Base-by-base conservation (phyloP, 208 protist species). In the Trypanosomatidae sp. region DNA sequence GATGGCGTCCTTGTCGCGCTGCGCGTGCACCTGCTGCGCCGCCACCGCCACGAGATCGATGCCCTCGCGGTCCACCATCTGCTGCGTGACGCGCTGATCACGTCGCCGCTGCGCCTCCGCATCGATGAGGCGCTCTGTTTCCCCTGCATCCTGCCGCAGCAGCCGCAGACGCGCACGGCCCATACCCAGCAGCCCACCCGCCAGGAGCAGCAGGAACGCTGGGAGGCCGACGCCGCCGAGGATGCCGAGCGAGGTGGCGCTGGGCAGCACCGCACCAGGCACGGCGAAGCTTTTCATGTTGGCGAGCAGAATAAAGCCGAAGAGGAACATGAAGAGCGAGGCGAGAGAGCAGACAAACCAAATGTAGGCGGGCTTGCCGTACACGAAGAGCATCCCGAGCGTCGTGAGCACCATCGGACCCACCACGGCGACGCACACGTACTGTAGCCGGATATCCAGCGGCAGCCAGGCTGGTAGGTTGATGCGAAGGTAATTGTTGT, bases 381-480 rank as follows among this genome's bases (percentile, higher is more conserved):
- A 80, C 10, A 92, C 71, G 55, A 76, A 66, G 2, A 93, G 79
- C 43, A 88, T 66, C 1, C 88, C 88, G 15, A 93, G 10, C 13
- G 86, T 77, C n/a, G 83, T 66, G 3, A 92, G 58, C 52, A 78
- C 62, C 28, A 95, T 66, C 0, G 88, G 91, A 1, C 66, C 72
- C 3, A 90, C 47, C 41, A 89, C 68, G 44, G 71, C 73, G 73
- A 90, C 72, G 66, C 81, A 60, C 8, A 87, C 73, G 65, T 83
- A 93, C 56, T 88, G 82, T 41, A 93, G 58, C 17, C 88, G 88
- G n/a, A 81, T 74, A 43, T 93, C 87, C 17, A 91, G 71, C 1
- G 91, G 87, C 10, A 95, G 43, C 87, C 88, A 95, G 10, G 17
- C 33, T 1, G 88, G 88, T n/a, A 93, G 62, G 0, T 53, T 67